Conservation (phyloP, 2,329 filamentous ascomycete species). For the Graphiopsis chlorocephala region DNA sequence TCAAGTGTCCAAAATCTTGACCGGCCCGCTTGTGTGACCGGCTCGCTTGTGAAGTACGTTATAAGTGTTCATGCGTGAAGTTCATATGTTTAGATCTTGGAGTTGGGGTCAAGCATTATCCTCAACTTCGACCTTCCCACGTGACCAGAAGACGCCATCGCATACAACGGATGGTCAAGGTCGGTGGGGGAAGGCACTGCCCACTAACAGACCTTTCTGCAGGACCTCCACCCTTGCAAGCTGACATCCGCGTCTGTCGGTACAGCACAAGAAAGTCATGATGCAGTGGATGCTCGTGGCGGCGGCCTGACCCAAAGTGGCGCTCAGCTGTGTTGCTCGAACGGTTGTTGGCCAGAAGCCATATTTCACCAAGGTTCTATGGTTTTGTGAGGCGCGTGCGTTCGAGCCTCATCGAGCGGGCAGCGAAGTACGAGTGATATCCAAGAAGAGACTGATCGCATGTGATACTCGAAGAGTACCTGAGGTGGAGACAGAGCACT, state of each 20-base stretch:
- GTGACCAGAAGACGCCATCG: background rate
- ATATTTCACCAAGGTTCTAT: background rate
- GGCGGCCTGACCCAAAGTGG: background rate
- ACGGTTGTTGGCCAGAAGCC: background rate
- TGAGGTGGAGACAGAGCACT: background rate
- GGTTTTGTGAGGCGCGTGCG: too few species aligned
- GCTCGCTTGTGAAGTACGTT: too few species aligned
- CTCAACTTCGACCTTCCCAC: background rate
- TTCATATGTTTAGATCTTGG: background rate
- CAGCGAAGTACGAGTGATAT: background rate
- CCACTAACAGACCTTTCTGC: background rate
- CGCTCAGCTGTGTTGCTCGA: background rate
- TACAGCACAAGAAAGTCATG: background rate
- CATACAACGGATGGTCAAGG: background rate
- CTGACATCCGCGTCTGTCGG: background rate
- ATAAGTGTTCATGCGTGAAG: background rate
- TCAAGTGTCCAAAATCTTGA: too few species aligned
- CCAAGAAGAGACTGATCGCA: background rate
- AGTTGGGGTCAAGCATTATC: background rate
- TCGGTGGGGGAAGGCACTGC: background rate
- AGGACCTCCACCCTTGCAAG: background rate
- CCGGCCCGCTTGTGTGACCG: too few species aligned
- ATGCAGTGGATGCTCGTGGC: background rate
- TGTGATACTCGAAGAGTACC: background rate
- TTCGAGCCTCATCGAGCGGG: background rate